Conservation (phyloP, 345 rosid genomes). For the Angophora floribunda region DNA sequence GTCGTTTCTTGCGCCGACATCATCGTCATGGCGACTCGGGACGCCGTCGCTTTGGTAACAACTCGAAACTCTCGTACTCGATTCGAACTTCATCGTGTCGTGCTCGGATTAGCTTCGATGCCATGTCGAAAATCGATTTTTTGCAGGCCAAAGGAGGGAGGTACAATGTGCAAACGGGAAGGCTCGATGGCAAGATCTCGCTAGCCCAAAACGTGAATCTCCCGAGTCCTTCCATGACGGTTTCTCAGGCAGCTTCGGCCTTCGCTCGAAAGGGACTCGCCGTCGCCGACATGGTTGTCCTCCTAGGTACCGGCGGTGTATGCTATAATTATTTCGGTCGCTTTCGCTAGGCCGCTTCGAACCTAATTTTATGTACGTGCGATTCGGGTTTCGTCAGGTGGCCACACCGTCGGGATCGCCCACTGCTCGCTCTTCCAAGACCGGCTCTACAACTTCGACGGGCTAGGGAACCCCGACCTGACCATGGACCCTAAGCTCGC, state of each 20-base stretch:
- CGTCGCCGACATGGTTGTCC: conserved; percentile 33
- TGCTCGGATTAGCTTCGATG: neutral
- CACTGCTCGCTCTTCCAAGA: conserved; percentile 43
- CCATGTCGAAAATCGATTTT: neutral
- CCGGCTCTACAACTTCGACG: conserved; percentile 42
- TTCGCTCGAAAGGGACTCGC: conserved; percentile 23
- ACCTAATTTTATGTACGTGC: neutral
- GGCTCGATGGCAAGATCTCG: neutral
- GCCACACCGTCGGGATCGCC: conserved; percentile 45
- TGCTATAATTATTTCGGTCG: neutral
- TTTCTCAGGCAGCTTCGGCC: neutral
- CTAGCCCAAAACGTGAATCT: conserved; percentile 1
- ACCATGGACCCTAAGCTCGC: conserved; percentile 34
- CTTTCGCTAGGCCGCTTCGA: neutral
- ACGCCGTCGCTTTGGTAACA: conserved; percentile 34
- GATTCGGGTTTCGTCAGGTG: conserved; percentile 10
- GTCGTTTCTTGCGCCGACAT: conserved; percentile 63
- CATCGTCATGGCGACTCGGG: conserved; percentile 50
- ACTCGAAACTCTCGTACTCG: neutral
- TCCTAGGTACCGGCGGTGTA: conserved; percentile 22
- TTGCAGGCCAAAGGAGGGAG: neutral
- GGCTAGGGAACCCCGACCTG: conserved; percentile 37
- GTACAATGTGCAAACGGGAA: neutral
- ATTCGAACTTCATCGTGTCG: too few species aligned
- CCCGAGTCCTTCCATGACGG: neutral